Base-by-base conservation (phyloP, 1,284 basidiomycete species). In the Boletus sp. region DNA sequence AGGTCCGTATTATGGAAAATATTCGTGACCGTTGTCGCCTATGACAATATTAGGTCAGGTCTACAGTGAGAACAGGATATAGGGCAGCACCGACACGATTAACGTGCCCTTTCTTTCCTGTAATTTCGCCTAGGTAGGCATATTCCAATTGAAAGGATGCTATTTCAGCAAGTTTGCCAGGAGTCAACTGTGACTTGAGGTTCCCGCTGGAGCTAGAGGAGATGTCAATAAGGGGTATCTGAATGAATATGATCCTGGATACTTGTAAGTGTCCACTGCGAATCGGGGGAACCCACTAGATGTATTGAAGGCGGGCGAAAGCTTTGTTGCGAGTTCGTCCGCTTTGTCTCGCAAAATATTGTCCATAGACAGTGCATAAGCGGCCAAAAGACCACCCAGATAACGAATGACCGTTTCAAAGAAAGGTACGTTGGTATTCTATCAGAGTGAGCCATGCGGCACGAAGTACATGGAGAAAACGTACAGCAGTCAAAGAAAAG, bases 401-500 rank as follows among this genome's bases (percentile, higher is more conserved):
- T 94, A 93, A 20, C 92, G 80, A 49, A 94, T 95, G 19, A 82
- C 78, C 0, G 90, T 94, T 67, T 95, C 92, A 56, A 94, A 94
- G 55, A 84, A 87, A 0, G 84, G 80, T 0, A 73, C 75, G 29
- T 64, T 56, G 48, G 64, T 64, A 52, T 59, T 54, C 69, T 73
- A 42, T 26, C 35, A 37, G 32, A 35, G 42, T 46, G 14, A 51
- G 44, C 17, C 14, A 23, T 23, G 32, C 8, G 7, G 7, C 29
- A 41, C 9, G 9, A 23, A 26, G 2, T 7, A 26, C 8, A 22
- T 3, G 22, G 17, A 40, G 25, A 26, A 33, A 22, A 50, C 61
- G 5, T 55, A 71, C 71, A 35, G 64, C 45, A 19, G 73, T 59
- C 19, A 72, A 66, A 10, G 72, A 68, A 53, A 94, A 92, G 57